These are phyloP conservation scores for Dactylellina cionopaga DNA, from an alignment of 2,329 filamentous ascomycete species.

Conservation along the genomic window DNA sequence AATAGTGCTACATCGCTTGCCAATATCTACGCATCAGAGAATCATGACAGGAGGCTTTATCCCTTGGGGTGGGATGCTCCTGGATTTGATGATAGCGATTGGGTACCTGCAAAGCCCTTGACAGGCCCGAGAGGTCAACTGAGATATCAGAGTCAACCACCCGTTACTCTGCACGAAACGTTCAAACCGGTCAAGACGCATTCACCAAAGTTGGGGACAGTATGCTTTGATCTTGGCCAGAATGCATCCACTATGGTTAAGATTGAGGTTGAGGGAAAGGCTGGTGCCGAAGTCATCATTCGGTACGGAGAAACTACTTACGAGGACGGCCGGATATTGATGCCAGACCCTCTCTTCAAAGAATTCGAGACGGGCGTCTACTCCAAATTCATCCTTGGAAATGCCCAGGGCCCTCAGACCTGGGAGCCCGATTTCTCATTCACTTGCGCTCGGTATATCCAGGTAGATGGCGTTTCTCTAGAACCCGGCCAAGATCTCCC, in stretches of 20 bases:
- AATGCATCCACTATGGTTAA: slow-evolving; percentile 59
- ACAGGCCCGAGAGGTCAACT: slow-evolving; percentile 61
- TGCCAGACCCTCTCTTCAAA: slow-evolving; percentile 62
- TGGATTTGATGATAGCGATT: slow-evolving; percentile 58
- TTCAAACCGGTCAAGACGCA: slow-evolving; percentile 58
- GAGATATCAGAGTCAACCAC: slow-evolving; percentile 61
- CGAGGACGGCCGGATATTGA: slow-evolving; percentile 59
- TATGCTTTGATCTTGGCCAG: slow-evolving; percentile 59
- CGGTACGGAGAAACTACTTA: slow-evolving; percentile 59
- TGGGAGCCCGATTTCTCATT: slow-evolving; percentile 63
- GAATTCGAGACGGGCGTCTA: slow-evolving; percentile 61
- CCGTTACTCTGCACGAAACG: slow-evolving; percentile 60
- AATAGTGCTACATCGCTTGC: slow-evolving; percentile 62
- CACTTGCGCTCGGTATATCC: slow-evolving; percentile 62
- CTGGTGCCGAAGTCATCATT: slow-evolving; percentile 58
- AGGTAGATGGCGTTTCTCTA: slow-evolving; percentile 61
- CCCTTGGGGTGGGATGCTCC: slow-evolving; percentile 60
- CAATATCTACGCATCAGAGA: slow-evolving; percentile 62
- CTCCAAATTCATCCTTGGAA: slow-evolving; percentile 60
- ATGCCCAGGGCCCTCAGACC: slow-evolving; percentile 57
- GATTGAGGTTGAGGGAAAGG: slow-evolving; percentile 56
- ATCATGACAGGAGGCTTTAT: slow-evolving; percentile 60
- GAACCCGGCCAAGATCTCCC: slow-evolving; percentile 57
- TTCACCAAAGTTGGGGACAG: slow-evolving; percentile 55
- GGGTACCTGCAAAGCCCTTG: slow-evolving; percentile 60